A percentile compares a stretch with the other conserved stretches of the same genome.
phyloP scores from a whole-genome alignment of 495 filamentous ascomycete genomes.

The Tuber umbilicatum region DNA sequence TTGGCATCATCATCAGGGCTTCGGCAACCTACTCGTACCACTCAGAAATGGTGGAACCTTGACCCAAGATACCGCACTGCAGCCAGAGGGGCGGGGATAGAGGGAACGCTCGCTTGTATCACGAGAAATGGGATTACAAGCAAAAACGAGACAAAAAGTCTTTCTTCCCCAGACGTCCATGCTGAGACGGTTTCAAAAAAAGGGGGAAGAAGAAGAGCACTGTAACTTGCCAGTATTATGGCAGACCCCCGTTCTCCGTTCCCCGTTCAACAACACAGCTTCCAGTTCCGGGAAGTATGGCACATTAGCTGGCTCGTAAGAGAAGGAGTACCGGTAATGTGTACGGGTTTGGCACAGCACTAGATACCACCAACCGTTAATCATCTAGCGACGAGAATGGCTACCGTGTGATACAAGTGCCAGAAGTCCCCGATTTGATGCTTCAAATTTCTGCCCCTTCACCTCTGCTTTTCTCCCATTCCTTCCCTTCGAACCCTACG shows the following conservation, averaged over 20 bases:
- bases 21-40: constrained; percentile 4
- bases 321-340: neutral
- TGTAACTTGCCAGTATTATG: neutral
- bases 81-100: neutral
- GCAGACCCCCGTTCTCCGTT: neutral
- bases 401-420: neutral
- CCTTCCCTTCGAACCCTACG: neutral
- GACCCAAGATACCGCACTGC: neutral
- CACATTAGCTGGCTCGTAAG: neutral
- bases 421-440: neutral
- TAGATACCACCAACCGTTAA: neutral
- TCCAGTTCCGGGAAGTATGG: neutral
- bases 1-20: neutral
- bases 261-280: neutral
- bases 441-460: constrained; percentile 1
- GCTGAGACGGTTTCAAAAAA: neutral
- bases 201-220: neutral
- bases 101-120: neutral
- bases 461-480: neutral
- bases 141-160: neutral
- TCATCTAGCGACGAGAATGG: neutral
- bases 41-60: neutral
- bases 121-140: neutral
- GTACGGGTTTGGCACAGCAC: neutral
- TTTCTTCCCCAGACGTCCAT: neutral